Percentiles rank a stretch among this genome's conserved stretches.
phyloP scores from a whole-genome alignment of 108 stramenopile genomes.

The Parmales sp. region DNA sequence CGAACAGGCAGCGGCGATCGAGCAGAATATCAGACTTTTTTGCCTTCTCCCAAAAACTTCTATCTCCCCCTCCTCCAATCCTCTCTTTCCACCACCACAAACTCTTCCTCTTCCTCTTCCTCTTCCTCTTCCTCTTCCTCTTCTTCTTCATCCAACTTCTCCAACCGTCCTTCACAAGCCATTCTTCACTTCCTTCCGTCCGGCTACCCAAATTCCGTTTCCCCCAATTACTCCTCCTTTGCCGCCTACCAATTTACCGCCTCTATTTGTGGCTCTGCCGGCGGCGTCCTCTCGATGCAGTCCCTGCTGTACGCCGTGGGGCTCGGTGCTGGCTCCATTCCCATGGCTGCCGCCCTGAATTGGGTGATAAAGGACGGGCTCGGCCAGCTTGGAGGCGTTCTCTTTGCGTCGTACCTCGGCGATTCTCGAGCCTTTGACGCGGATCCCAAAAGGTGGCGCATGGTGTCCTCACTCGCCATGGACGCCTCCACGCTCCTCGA shows the following conservation, averaged over 20 bases:
- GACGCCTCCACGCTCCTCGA: constrained; percentile 79
- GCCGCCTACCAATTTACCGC: constrained; percentile 47
- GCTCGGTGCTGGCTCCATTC: constrained; percentile 63
- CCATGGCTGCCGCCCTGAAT: constrained; percentile 90
- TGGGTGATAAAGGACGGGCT: constrained; percentile 96
- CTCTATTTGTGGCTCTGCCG: constrained; percentile 58
- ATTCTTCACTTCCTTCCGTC: constrained; percentile 63
- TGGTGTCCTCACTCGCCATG: constrained; percentile 68
- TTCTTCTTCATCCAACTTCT: not conserved
- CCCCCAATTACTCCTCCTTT: constrained; percentile 53
- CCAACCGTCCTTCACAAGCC: constrained; percentile 27
- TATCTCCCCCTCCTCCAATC: not conserved
- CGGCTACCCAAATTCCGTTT: constrained; percentile 61
- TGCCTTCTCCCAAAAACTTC: constrained; percentile 28
- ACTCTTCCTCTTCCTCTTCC: no score
- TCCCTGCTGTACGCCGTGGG: constrained; percentile 79
- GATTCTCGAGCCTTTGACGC: constrained; percentile 59
- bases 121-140: constrained; percentile 4
- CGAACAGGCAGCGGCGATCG: constrained; percentile 11
- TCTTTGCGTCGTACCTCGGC: constrained; percentile 77
- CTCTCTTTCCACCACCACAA: not conserved
- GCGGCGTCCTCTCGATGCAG: constrained; percentile 82
- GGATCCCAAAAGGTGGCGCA: constrained; percentile 80
- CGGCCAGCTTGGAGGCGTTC: constrained; percentile 84
- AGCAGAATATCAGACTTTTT: not conserved